These are phyloP conservation scores for Exophiala dermatitidis DNA, from an alignment of 2,329 filamentous ascomycete genomes.

Conservation along the genomic window DNA sequence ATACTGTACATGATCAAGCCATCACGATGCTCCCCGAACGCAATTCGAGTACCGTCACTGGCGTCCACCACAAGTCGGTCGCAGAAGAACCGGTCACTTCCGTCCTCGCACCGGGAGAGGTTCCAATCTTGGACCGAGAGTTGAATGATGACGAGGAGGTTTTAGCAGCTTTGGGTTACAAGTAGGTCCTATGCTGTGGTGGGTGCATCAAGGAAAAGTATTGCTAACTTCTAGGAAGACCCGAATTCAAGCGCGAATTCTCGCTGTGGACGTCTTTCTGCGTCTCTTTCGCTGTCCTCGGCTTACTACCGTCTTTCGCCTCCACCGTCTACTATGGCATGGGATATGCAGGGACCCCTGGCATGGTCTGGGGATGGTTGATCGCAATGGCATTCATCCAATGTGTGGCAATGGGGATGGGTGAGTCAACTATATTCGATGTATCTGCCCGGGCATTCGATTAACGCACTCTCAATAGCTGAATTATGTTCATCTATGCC, in stretches of 20 bases:
- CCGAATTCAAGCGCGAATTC: slow-evolving; percentile 64
- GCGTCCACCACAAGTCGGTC: slow-evolving; percentile 33
- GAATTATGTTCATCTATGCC: slow-evolving; percentile 69
- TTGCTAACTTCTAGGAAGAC: slow-evolving; percentile 41
- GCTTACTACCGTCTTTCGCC: slow-evolving; percentile 63
- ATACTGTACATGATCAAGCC: not conserved
- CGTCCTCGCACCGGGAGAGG: slow-evolving; percentile 43
- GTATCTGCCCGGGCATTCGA: not conserved
- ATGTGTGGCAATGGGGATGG: slow-evolving; percentile 59
- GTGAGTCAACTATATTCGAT: slow-evolving; percentile 9
- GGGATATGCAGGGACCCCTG: slow-evolving; percentile 49
- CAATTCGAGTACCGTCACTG: slow-evolving; percentile 15
- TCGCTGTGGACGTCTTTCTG: slow-evolving; percentile 67
- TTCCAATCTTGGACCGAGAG: slow-evolving; percentile 42
- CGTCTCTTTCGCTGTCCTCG: slow-evolving; percentile 65
- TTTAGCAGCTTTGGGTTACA: slow-evolving; percentile 54
- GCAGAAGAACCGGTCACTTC: slow-evolving; percentile 49
- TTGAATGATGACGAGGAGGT: slow-evolving; percentile 53
- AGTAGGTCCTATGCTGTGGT: slow-evolving; percentile 40
- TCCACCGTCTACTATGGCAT: slow-evolving; percentile 65
- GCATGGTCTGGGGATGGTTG: slow-evolving; percentile 72
- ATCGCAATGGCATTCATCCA: slow-evolving; percentile 66
- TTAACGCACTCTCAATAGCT: slow-evolving; percentile 40
- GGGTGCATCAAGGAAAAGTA: not conserved
- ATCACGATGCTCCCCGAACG: slow-evolving; percentile 18